These are phyloP conservation scores for Trichoderma breve DNA, from an alignment of 2,329 filamentous ascomycete genomes.

Conservation along the genomic window DNA sequence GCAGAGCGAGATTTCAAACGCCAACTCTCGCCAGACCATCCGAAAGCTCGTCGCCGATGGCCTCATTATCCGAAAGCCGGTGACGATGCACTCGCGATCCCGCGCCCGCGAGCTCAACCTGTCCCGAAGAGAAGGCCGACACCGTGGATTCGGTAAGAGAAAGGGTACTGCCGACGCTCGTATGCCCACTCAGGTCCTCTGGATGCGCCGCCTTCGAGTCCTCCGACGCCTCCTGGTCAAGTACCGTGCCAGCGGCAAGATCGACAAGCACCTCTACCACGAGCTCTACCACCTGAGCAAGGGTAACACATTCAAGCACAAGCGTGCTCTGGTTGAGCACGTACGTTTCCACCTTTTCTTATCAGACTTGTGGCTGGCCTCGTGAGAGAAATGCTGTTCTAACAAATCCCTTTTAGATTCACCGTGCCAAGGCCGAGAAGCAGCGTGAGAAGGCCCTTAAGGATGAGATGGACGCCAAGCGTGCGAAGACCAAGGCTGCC, in stretches of 20 bases:
- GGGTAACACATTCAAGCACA: slow-evolving; percentile 99
- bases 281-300: slow-evolving; percentile 99
- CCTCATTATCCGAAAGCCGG: slow-evolving; percentile 99
- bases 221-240: slow-evolving; percentile 98
- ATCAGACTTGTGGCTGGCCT: not conserved
- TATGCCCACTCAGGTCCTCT: slow-evolving; percentile 98
- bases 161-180: slow-evolving; percentile 99
- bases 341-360: slow-evolving; percentile 60
- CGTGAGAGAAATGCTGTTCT: slow-evolving; percentile 14
- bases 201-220: slow-evolving; percentile 99
- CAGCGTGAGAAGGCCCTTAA: slow-evolving; percentile 91
- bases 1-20: slow-evolving; percentile 98
- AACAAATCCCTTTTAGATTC: slow-evolving; percentile 63
- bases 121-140: slow-evolving; percentile 90
- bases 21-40: slow-evolving; percentile 99
- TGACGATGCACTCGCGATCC: slow-evolving; percentile 98
- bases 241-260: slow-evolving; percentile 99
- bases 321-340: slow-evolving; percentile 99
- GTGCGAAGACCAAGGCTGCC: slow-evolving; percentile 99
- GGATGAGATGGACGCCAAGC: slow-evolving; percentile 99
- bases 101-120: slow-evolving; percentile 94
- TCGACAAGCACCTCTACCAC: slow-evolving; percentile 99
- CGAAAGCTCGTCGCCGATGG: slow-evolving; percentile 99
- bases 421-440: slow-evolving; percentile 99
- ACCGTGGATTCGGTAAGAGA: slow-evolving; percentile 99